Conservation (phyloP, 75 land plant genomes). For the Sequoiadendron giganteum region DNA sequence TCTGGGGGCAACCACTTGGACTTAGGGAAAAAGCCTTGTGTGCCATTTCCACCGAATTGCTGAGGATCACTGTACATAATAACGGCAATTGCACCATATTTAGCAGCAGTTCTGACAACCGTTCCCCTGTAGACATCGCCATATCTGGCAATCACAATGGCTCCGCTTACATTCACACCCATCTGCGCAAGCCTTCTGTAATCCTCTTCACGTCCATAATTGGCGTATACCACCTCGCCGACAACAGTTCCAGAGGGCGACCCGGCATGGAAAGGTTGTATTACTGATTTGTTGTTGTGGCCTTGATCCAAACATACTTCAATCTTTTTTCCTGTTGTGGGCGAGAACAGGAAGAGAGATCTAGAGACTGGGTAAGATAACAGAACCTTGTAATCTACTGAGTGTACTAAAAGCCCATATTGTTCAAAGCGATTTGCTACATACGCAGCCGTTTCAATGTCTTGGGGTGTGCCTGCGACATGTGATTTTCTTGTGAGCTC, state of each 20-base stretch:
- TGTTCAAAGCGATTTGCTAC: slow-evolving; percentile 31
- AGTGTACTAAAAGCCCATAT: slow-evolving; percentile 38
- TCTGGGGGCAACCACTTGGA: slow-evolving; percentile 33
- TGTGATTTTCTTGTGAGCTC: slow-evolving; percentile 61
- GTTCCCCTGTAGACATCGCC: slow-evolving; percentile 55
- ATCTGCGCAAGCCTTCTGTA: slow-evolving; percentile 35
- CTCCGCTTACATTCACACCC: slow-evolving; percentile 58
- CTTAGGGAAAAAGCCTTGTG: slow-evolving; percentile 20
- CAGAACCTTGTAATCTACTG: slow-evolving; percentile 35
- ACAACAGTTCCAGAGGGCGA: slow-evolving; percentile 57
- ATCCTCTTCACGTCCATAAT: slow-evolving; percentile 75
- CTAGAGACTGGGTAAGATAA: slow-evolving; percentile 55
- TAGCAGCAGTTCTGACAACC: slow-evolving; percentile 48
- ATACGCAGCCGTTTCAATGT: slow-evolving; percentile 33
- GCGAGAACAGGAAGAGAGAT: background rate
- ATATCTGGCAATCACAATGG: slow-evolving; percentile 63
- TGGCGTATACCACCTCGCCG: slow-evolving; percentile 64
- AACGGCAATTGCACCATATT: slow-evolving; percentile 63
- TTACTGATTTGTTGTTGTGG: background rate
- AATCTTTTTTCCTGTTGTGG: background rate
- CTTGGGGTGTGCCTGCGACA: slow-evolving; percentile 64
- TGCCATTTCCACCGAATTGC: slow-evolving; percentile 24
- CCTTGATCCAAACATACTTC: background rate
- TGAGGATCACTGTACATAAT: slow-evolving; percentile 44
- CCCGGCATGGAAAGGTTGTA: slow-evolving; percentile 63